These are phyloP conservation scores for Begonia fuchsioides DNA, from an alignment of 306 rosid species.

Conservation along the genomic window DNA sequence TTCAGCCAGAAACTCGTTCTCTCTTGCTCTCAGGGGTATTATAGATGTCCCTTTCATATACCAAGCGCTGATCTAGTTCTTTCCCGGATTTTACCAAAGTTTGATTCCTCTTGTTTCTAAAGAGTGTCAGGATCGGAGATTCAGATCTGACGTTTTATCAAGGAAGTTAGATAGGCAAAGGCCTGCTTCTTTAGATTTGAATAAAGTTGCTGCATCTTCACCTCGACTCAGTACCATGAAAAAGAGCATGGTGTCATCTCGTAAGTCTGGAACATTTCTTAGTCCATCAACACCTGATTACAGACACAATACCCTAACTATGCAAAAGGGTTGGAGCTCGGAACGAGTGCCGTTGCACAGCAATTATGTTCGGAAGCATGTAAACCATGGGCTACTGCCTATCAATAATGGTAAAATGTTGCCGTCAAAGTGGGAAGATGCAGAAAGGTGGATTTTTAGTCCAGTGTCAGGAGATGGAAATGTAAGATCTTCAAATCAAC, in stretches of 20 bases:
- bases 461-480: conserved; percentile 64
- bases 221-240: conserved; percentile 67
- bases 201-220: conserved; percentile 58
- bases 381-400: conserved; percentile 33
- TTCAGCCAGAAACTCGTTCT: conserved; percentile 86
- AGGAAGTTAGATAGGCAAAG: conserved; percentile 59
- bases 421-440: conserved; percentile 99
- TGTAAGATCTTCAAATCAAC: conserved; percentile 34
- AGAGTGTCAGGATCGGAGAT: conserved; percentile 94
- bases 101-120: conserved; percentile 7
- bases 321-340: conserved; percentile 93
- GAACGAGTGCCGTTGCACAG: conserved; percentile 74
- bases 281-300: conserved; percentile 89
- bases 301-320: conserved; percentile 37
- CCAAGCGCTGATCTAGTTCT: no score
- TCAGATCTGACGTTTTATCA: no score
- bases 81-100: neutral
- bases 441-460: conserved; percentile 96
- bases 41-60: neutral
- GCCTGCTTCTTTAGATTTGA: conserved; percentile 93
- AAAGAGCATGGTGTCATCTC: conserved; percentile 35
- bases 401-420: conserved; percentile 63
- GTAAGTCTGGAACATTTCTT: conserved; percentile 51
- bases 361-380: conserved; percentile 40
- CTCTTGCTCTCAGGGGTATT: conserved; percentile 83